Conservation (phyloP, 331 rosid species). For the Cydonia oblonga region DNA sequence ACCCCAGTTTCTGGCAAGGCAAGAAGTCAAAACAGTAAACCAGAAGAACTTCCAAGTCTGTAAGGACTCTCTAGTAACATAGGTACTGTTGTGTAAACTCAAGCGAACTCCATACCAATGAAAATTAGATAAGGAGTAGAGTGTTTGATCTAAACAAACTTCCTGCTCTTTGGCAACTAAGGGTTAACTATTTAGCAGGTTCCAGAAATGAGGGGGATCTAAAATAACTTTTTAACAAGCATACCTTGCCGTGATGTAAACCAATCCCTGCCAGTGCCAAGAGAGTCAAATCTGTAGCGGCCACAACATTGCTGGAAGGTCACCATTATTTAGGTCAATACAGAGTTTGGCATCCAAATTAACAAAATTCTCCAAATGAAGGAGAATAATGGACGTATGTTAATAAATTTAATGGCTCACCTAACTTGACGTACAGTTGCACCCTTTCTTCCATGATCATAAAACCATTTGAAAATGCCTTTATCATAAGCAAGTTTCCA, state of each 20-base stretch:
- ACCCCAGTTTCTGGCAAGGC: constrained; percentile 71
- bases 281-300: constrained; percentile 86
- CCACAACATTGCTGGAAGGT: constrained; percentile 83
- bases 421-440: constrained; percentile 96
- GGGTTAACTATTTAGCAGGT: neutral
- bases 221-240: neutral
- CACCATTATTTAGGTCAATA: constrained; percentile 27
- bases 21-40: neutral
- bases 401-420: constrained; percentile 28
- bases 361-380: neutral
- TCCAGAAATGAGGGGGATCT: neutral
- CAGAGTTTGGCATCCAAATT: neutral
- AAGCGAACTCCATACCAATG: neutral
- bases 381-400: constrained; percentile 4
- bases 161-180: neutral
- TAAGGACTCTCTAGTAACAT: neutral
- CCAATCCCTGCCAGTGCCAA: constrained; percentile 94
- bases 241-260: constrained; percentile 73
- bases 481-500: constrained; percentile 94
- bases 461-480: constrained; percentile 90
- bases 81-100: neutral
- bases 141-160: neutral
- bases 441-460: constrained; percentile 75
- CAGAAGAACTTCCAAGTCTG: neutral
- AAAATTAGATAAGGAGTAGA: neutral